Evolutionary conservation across 2,329 filamentous ascomycete species (phyloP), one percentile per base, ranked within the genome.

Genomic region (Fusarium keratoplasticum): DNA sequence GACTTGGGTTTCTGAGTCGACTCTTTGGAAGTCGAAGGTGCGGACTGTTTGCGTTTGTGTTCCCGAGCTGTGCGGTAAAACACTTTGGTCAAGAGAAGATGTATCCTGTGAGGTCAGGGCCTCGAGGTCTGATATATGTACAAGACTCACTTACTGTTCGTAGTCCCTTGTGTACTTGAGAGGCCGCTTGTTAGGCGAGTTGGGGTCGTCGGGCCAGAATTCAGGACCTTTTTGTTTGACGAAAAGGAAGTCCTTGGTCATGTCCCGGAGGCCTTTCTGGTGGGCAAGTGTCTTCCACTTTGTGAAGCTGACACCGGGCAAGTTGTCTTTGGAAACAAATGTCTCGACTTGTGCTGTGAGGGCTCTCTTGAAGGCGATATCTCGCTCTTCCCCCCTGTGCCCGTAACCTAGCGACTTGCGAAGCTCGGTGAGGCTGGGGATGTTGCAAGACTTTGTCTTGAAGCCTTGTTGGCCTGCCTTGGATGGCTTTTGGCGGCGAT

Each of bases 361-460:
- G 0, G 55, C 61, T 13, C 18, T 75, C 20, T 76, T 77, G 36
- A 77, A 77, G 11, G 33, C 52, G 3, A 77, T 74, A n/a, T 76
- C 72, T 20, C 38, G 60, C 8, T 44, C 31, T 31, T 20, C 14
- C 8, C 63, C 59, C 14, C 58, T 16, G n/a, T 59, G 57, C 1
- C 68, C 72, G 55, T 76, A 78, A 5, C 68, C 76, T 7, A 78
- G 72, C 11, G 64, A 50, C 25, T 57, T 61, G 33, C 76, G 76
- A 2, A 77, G 72, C 7, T 63, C 20, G 5, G 55, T 75, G 20
- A 78, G 68, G 6, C 13, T 55, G 5, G 76, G 74, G 1, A 77
- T 66, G 3, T 52, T 29, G 18, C n/a, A 54, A 1, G 64, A 29
- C 20, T 67, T 73, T 16, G 57, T 69, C n/a, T 52, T 69, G 9